Percentiles rank a stretch among this genome's conserved stretches.
phyloP scores from a whole-genome alignment of 2,329 filamentous ascomycete genomes.

The Cadophora sp. region DNA sequence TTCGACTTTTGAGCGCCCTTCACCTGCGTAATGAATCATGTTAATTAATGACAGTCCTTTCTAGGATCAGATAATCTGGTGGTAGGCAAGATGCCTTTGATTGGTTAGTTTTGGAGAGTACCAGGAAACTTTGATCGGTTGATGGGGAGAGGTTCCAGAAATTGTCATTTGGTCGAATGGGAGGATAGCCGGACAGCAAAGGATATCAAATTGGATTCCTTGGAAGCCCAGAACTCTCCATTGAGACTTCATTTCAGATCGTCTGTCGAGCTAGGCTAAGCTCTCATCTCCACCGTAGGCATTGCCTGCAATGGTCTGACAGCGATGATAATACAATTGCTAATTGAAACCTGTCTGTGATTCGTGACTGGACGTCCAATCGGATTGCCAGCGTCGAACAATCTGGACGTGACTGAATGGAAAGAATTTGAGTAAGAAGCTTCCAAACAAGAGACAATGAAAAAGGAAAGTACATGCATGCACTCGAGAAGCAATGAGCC shows the following conservation, averaged over 20 bases:
- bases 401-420: neutral
- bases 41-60: constrained; percentile 19
- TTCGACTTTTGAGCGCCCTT: constrained; percentile 8
- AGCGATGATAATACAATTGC: neutral
- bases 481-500: neutral
- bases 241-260: neutral
- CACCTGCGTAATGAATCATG: constrained; percentile 26
- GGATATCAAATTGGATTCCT: constrained; percentile 17
- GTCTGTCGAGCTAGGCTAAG: neutral
- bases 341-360: neutral
- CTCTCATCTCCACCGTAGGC: neutral
- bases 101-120: neutral
- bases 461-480: neutral
- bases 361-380: neutral
- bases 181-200: constrained; percentile 16
- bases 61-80: neutral
- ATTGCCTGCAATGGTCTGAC: neutral
- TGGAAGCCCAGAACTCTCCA: neutral
- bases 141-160: neutral
- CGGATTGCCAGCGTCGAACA: neutral
- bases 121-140: constrained; percentile 10
- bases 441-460: neutral
- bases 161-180: constrained; percentile 21
- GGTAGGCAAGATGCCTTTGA: constrained; percentile 9
- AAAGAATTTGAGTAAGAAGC: neutral